Conservation (phyloP, 495 filamentous ascomycete genomes). For the Penicillium riverlandense region DNA sequence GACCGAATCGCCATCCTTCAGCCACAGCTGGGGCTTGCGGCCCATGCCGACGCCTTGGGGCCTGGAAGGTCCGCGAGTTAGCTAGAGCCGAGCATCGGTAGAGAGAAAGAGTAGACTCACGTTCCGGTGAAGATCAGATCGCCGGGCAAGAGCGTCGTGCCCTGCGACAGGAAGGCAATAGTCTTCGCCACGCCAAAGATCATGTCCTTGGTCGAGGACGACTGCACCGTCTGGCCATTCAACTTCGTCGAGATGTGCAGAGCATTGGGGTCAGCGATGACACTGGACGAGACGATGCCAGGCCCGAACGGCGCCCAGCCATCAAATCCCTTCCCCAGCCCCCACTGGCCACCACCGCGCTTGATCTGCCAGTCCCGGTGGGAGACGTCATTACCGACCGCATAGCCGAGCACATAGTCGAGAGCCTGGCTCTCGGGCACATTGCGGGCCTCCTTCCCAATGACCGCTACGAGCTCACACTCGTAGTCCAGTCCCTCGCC, state of each 20-base stretch:
- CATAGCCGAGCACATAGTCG: slow-evolving; percentile 72
- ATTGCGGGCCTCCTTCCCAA: slow-evolving; percentile 63
- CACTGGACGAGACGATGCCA: slow-evolving; percentile 59
- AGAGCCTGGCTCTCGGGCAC: slow-evolving; percentile 61
- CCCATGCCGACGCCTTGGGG: slow-evolving; percentile 78
- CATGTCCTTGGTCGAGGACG: slow-evolving; percentile 71
- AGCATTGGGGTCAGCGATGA: slow-evolving; percentile 64
- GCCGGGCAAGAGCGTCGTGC: slow-evolving; percentile 70
- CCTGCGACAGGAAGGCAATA: slow-evolving; percentile 67
- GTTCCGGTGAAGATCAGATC: slow-evolving; percentile 85
- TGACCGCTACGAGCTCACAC: slow-evolving; percentile 73
- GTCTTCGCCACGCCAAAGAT: slow-evolving; percentile 72
- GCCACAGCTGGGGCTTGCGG: slow-evolving; percentile 63
- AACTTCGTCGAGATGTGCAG: slow-evolving; percentile 60
- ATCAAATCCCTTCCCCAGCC: slow-evolving; percentile 77
- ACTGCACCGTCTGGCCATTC: slow-evolving; percentile 68
- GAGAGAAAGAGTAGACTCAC: slow-evolving; percentile 35
- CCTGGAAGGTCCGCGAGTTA: slow-evolving; percentile 23
- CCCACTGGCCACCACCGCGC: slow-evolving; percentile 75
- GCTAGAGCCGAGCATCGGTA: neutral
- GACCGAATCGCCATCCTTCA: slow-evolving; percentile 74
- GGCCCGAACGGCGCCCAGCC: slow-evolving; percentile 86
- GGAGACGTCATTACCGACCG: slow-evolving; percentile 76
- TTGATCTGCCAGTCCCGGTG: slow-evolving; percentile 81
- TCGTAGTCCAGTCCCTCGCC: slow-evolving; percentile 71